Evolutionary conservation across 1,139 yeast genomes (phyloP).

Genomic region (Candida sojae): DNA sequence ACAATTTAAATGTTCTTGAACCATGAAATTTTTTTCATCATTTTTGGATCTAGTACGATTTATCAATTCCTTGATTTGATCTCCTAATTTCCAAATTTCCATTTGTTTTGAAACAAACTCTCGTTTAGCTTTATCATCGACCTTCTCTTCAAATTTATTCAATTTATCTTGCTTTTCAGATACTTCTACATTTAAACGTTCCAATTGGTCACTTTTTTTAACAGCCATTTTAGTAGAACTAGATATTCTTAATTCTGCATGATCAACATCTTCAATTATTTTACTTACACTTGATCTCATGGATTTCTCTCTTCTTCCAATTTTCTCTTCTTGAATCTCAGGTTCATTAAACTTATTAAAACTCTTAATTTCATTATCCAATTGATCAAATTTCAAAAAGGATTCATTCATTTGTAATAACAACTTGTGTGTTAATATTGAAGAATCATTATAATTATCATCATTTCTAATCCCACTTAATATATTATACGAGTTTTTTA

Average conservation of each 20-base stretch:
- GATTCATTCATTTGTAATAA: constrained; percentile 38
- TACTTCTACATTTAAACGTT: constrained; percentile 22
- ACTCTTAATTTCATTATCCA: constrained; percentile 29
- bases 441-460: constrained; percentile 21
- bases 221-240: constrained; percentile 42
- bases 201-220: constrained; percentile 36
- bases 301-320: constrained; percentile 37
- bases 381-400: constrained; percentile 25
- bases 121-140: constrained; percentile 16
- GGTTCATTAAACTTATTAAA: constrained; percentile 24
- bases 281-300: constrained; percentile 28
- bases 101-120: constrained; percentile 29
- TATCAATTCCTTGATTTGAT: constrained; percentile 38
- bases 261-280: constrained; percentile 37
- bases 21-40: constrained; percentile 67
- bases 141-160: constrained; percentile 16
- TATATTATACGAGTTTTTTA: constrained; percentile 56
- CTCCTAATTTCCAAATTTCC: constrained; percentile 41
- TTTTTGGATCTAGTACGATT: constrained; percentile 36
- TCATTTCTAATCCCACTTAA: constrained; percentile 53
- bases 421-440: constrained; percentile 38
- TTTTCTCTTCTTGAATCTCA: constrained; percentile 21
- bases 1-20: constrained; percentile 65
- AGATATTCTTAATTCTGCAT: constrained; percentile 38
- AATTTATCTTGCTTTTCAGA: constrained; percentile 19